Evolutionary conservation across 768 basidiomycete genomes (phyloP).

Genomic region (Jaapia argillacea): DNA sequence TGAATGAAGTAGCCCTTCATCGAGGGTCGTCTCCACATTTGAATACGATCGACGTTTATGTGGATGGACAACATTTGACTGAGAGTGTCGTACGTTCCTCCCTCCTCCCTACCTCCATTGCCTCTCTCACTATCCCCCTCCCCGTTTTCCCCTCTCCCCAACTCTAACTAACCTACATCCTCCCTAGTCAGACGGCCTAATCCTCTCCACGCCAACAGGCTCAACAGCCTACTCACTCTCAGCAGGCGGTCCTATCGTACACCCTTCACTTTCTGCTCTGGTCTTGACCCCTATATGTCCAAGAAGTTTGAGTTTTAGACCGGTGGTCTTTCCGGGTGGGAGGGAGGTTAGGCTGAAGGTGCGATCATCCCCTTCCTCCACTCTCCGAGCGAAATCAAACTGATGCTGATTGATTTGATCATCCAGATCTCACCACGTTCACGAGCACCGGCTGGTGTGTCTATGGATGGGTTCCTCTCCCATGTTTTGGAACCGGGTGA

Average conservation of each 20-base stretch:
- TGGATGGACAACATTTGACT: conserved; percentile 90
- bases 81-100: conserved; percentile 87
- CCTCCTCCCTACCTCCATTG: too few species aligned
- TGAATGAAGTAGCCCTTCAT: conserved; percentile 94
- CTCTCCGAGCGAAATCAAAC: too few species aligned
- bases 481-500: conserved; percentile 79
- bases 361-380: conserved; percentile 16
- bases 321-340: conserved; percentile 81
- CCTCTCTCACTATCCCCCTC: conserved; percentile 4
- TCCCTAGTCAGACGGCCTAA: conserved; percentile 80
- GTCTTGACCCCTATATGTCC: conserved; percentile 96
- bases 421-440: conserved; percentile 80
- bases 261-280: conserved; percentile 82
- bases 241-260: conserved; percentile 92
- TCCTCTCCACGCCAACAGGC: conserved; percentile 92
- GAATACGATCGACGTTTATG: conserved; percentile 88
- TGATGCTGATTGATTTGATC: too few species aligned
- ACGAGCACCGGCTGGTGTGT: conserved; percentile 80
- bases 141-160: conserved; percentile 4
- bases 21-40: conserved; percentile 87
- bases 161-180: conserved; percentile 7
- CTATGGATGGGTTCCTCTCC: conserved; percentile 88
- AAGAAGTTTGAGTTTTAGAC: conserved; percentile 83
- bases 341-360: conserved; percentile 69
- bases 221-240: conserved; percentile 96